Base-by-base conservation (phyloP, 345 rosid genomes). In the Passiflora organensis region DNA sequence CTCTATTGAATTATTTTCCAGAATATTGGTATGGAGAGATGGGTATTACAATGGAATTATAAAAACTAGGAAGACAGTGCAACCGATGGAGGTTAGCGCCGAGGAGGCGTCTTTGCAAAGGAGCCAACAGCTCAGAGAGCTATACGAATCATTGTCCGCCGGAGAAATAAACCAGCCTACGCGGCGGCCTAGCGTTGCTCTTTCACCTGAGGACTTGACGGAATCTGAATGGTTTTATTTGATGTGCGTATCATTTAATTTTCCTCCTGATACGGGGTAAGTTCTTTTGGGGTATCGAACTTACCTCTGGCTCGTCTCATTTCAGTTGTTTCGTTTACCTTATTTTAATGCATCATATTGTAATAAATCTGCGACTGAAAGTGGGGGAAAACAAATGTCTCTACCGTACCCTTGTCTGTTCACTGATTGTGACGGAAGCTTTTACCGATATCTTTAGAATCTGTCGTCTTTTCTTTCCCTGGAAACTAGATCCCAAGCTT, bases 41-140 rank as follows among this genome's bases (percentile, higher is more conserved):
- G 97, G 99, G 58, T 89, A 85, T 65, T 94, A 94, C 72, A 94
- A 94, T 66, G 99, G 97, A 55, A 85, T 95, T 25, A 94, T 94
- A 58, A 94, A 94, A 79, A 94, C 99, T 0, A 76, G 99, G 42
- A 94, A 94, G 67, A 94, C 97, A 47, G 88, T 91, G 61, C 97
- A 94, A 47, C 95, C 97, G 10, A 77, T 79, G 79, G 99, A 94
- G 71, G 90, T 80, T 9, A 94, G 72, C 8, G 80, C 89, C 2
- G 97, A 94, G 73, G 99, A 94, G 63, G 89, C 89, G 3, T 82
- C 97, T 17, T 68, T 85, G 17, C 97, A 89, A 64, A 79, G 99
- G 51, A 94, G 96, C 73, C 97, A 94, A 53, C 99, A 94, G 64
- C 88, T 94, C 1, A 71, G 86, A 68, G 99, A 94, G 74, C 93